Conservation (phyloP, 345 rosid species). For the Gossypium longicalyx region DNA sequence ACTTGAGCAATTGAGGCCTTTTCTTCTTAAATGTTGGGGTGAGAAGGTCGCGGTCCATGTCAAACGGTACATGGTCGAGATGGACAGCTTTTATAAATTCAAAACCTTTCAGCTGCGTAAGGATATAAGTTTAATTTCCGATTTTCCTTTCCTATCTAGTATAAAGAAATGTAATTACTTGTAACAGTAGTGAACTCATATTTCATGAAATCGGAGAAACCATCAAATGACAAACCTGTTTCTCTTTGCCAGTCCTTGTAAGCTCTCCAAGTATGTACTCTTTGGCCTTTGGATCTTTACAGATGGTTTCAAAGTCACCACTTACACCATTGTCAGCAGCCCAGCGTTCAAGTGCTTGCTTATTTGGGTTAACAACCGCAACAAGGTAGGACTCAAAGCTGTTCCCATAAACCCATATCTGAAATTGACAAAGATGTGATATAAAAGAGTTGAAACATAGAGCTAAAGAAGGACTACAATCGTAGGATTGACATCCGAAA, state of each 20-base stretch:
- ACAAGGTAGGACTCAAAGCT: conserved; percentile 86
- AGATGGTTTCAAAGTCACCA: conserved; percentile 68
- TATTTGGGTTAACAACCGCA: conserved; percentile 81
- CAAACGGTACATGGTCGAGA: conserved; percentile 80
- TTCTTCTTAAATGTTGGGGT: conserved; percentile 95
- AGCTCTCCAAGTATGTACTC: conserved; percentile 71
- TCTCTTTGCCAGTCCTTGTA: conserved; percentile 61
- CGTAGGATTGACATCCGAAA: background rate
- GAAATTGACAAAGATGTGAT: conserved; percentile 16
- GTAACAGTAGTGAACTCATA: background rate
- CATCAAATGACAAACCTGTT: conserved; percentile 42
- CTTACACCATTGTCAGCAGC: conserved; percentile 55
- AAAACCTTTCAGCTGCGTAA: conserved; percentile 84
- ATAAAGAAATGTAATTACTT: background rate
- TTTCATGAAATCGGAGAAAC: background rate
- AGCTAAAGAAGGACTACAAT: background rate
- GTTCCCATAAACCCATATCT: conserved; percentile 98
- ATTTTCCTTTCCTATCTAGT: background rate
- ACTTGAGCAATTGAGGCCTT: conserved; percentile 86
- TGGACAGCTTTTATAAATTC: conserved; percentile 79
- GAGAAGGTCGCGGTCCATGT: conserved; percentile 80
- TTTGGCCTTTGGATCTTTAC: conserved; percentile 59
- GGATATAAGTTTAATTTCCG: conserved; percentile 8
- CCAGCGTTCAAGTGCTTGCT: conserved; percentile 71
- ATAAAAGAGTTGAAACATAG: background rate